Percentiles rank a stretch among this genome's conserved stretches.
These are phyloP conservation scores for Cercis canadensis DNA, from an alignment of 306 rosid genomes.

Conservation along the genomic window DNA sequence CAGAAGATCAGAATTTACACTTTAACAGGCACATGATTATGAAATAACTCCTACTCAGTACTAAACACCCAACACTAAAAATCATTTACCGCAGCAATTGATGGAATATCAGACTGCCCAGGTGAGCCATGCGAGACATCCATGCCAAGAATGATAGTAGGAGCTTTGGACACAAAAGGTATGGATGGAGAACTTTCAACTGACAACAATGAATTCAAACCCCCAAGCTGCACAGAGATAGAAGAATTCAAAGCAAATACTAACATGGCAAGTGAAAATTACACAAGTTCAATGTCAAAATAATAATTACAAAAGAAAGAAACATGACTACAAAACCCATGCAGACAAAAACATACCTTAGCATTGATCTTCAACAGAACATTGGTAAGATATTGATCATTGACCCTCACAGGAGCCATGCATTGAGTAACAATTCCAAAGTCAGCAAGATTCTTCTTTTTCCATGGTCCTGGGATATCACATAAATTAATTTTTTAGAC, in stretches of 20 bases:
- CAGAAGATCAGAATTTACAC: neutral
- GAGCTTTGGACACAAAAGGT: constrained; percentile 75
- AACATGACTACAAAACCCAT: neutral
- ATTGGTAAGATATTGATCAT: constrained; percentile 90
- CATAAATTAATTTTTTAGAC: neutral
- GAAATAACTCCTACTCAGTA: neutral
- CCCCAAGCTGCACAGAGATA: constrained; percentile 77
- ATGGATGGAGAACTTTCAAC: constrained; percentile 70
- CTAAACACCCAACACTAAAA: neutral
- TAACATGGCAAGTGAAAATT: neutral
- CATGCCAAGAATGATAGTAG: constrained; percentile 91
- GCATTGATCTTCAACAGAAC: constrained; percentile 89
- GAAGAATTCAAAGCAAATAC: neutral
- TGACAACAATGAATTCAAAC: constrained; percentile 75
- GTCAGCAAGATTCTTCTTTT: constrained; percentile 72
- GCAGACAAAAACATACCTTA: constrained; percentile 51
- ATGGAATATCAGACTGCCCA: constrained; percentile 87
- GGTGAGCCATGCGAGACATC: constrained; percentile 98
- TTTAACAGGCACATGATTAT: neutral
- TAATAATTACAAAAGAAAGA: neutral
- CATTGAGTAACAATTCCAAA: constrained; percentile 86
- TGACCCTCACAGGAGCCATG: constrained; percentile 77
- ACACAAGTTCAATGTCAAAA: no score
- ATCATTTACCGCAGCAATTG: constrained; percentile 82
- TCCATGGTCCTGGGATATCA: constrained; percentile 82